Percentiles rank a stretch among this genome's conserved stretches.
These are phyloP conservation scores for Pachysandra terminalis DNA, from an alignment of 164 flowering plant genomes.

Conservation along the genomic window DNA sequence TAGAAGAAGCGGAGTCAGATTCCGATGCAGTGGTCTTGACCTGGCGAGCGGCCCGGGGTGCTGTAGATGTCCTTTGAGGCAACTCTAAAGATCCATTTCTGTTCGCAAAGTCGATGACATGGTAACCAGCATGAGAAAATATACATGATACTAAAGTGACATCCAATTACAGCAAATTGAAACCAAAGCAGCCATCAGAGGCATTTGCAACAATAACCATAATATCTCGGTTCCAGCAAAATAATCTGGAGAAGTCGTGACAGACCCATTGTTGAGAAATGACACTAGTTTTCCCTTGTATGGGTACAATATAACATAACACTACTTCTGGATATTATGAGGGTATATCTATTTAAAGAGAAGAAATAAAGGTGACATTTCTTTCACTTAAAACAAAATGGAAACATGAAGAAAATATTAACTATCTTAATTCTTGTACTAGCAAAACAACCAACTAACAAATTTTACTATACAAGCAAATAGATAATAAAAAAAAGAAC, in stretches of 20 bases:
- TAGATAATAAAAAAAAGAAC: too few relatives aligned
- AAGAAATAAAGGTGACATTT: too few relatives aligned
- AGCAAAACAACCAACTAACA: too few relatives aligned
- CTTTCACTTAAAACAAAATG: too few relatives aligned
- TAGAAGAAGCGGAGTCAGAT: conserved; percentile 43
- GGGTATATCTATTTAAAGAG: too few relatives aligned
- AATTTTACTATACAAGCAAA: too few relatives aligned
- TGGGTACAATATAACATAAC: too few relatives aligned
- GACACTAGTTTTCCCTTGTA: too few relatives aligned
- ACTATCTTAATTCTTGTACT: too few relatives aligned
- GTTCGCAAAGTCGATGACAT: conserved; percentile 18
- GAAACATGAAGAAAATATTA: too few relatives aligned
- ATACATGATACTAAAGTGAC: not conserved
- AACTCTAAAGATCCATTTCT: conserved; percentile 53
- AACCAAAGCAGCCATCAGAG: not conserved
- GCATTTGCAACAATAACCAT: not conserved
- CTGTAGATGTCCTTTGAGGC: conserved; percentile 59
- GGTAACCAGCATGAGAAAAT: conserved; percentile 6
- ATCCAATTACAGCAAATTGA: not conserved
- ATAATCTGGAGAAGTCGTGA: not conserved
- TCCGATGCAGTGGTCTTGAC: conserved; percentile 51
- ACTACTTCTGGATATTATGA: too few relatives aligned
- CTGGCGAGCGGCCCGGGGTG: conserved; percentile 58
- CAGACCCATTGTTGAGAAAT: too few relatives aligned
- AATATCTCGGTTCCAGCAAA: not conserved